Base-by-base conservation (phyloP, 2,329 filamentous ascomycete genomes). In the Penicillium occitanis region DNA sequence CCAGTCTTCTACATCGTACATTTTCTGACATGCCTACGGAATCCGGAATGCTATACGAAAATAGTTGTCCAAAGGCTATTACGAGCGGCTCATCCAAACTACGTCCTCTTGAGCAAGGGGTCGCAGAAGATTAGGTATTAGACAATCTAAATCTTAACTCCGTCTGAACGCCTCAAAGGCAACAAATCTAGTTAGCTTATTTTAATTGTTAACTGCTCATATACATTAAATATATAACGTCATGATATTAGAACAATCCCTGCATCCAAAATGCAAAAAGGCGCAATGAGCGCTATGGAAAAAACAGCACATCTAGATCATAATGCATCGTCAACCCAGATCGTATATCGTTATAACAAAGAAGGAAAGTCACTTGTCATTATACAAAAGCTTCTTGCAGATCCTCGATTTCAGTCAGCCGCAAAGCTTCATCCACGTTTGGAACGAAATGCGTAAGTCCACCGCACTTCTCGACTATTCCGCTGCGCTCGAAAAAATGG, bases 391-490 rank as follows among this genome's bases (percentile, higher is more conserved):
- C 50, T 33, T 65, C 61, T 33, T 46, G 61, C 25, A 69, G 48
- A 13, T 87, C 86, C 75, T 92, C 89, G 10, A 88, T 82, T 79
- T 97, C 93, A 0, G 91, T 92, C 82, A 93, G 81, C 62, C 89
- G 86, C 71, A 99, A 78, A 1, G 95, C 95, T 75, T 96, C 91
- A 61, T 93, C 88, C 1, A 98, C 93, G 70, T 91, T 90, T 28
- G 86, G 84, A 8, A 96, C 90, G 77, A 97, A 97, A 71, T 95
- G 89, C 0, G 83, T 77, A 73, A 86, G 83, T 0, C 93, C 94
- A 2, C 94, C 94, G 66, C 90, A 91, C 62, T 91, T 83, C 1
- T 92, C 91, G 1, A 97, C 86, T 70, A 99, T 97, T 3, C 95
- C 94, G 71, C 91, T 93, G 63, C 86, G 84, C 64, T 88, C 83